A percentile compares a stretch with the other conserved stretches of the same genome.
phyloP scores from a whole-genome alignment of 805 yeast species.

The Pichia sporocuriosa region DNA sequence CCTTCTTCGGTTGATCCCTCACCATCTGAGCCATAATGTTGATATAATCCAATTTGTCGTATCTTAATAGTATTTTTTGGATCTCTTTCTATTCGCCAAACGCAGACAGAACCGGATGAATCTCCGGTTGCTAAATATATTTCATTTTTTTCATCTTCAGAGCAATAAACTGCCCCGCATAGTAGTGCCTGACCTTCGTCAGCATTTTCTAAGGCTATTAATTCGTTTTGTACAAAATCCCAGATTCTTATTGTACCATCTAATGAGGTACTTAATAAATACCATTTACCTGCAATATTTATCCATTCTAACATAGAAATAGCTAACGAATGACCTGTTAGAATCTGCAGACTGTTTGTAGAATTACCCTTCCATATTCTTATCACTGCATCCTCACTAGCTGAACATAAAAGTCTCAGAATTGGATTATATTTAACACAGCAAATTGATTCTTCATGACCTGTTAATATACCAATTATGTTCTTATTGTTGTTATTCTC shows the following conservation, averaged over 20 bases:
- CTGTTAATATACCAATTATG: constrained; percentile 50
- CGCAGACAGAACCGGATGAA: constrained; percentile 49
- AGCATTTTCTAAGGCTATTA: constrained; percentile 31
- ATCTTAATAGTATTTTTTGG: constrained; percentile 2
- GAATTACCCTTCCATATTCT: constrained; percentile 71
- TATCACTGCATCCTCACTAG: constrained; percentile 69
- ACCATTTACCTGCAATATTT: constrained; percentile 23
- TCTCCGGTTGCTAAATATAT: constrained; percentile 55
- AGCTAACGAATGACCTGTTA: constrained; percentile 53
- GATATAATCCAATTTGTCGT: constrained; percentile 20
- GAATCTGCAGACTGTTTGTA: constrained; percentile 41
- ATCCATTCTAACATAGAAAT: constrained; percentile 55
- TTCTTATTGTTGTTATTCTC: constrained; percentile 28
- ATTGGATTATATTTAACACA: constrained; percentile 45
- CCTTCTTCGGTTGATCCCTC: too few relatives aligned
- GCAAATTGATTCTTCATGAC: constrained; percentile 60
- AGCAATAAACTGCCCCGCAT: constrained; percentile 44
- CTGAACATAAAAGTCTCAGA: constrained; percentile 56
- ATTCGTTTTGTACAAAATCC: constrained; percentile 45
- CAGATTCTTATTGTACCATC: constrained; percentile 69
- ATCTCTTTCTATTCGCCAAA: constrained; percentile 38
- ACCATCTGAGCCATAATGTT: constrained; percentile 18
- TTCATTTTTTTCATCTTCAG: constrained; percentile 29
- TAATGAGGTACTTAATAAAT: constrained; percentile 50
- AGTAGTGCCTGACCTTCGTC: constrained; percentile 50